Percentiles rank a stretch among this genome's conserved stretches.
Conservation (phyloP, 2,329 filamentous ascomycete species). For the Neoscytalidium dimidiatum region DNA sequence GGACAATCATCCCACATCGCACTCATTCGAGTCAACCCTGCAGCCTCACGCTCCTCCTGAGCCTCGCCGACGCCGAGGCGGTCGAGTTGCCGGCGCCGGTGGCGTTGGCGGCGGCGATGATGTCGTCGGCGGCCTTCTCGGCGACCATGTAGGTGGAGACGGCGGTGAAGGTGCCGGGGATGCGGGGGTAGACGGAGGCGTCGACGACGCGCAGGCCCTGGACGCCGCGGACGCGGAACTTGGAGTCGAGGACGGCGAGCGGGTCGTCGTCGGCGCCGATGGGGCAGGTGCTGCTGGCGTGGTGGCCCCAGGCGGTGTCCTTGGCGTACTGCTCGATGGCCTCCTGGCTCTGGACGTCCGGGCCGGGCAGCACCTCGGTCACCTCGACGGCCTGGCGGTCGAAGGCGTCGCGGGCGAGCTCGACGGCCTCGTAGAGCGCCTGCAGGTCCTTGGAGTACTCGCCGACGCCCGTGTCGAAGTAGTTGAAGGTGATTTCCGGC, state of each 20-base stretch:
- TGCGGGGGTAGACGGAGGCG: conserved; percentile 59
- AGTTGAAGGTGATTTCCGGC: conserved; percentile 56
- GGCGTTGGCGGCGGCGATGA: background rate
- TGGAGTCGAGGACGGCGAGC: conserved; percentile 57
- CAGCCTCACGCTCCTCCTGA: background rate
- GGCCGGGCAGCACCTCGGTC: conserved; percentile 45
- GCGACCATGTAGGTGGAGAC: conserved; percentile 57
- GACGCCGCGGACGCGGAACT: conserved; percentile 60
- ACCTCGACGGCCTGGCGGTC: conserved; percentile 37
- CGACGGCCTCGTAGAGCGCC: conserved; percentile 58
- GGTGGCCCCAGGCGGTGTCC: conserved; percentile 48
- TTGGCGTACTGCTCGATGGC: conserved; percentile 39
- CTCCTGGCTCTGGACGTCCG: conserved; percentile 42
- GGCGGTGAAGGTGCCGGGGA: conserved; percentile 56
- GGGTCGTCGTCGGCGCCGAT: conserved; percentile 58
- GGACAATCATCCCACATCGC: too few relatives aligned
- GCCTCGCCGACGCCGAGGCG: background rate
- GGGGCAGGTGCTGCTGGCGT: conserved; percentile 56
- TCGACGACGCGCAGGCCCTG: conserved; percentile 62
- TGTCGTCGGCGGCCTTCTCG: conserved; percentile 62
- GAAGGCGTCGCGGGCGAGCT: conserved; percentile 50
- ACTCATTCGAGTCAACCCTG: background rate
- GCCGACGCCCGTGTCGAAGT: conserved; percentile 46
- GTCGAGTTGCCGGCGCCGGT: background rate
- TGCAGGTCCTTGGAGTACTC: conserved; percentile 52